Conservation (phyloP, 2,329 filamentous ascomycete species). For the Claviceps monticola region DNA sequence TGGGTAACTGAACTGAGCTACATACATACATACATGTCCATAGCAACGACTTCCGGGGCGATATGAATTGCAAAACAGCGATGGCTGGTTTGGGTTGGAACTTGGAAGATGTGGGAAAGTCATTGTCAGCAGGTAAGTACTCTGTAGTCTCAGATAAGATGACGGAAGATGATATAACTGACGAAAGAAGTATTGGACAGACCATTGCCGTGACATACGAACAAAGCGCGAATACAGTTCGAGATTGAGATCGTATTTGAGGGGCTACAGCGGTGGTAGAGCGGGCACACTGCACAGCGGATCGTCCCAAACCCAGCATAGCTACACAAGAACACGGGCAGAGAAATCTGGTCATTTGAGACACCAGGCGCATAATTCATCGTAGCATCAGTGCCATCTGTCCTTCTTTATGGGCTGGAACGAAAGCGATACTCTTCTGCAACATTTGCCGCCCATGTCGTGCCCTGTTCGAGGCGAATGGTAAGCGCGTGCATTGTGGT, state of each 20-base stretch:
- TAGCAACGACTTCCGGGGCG: too few relatives aligned
- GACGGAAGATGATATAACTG: background rate
- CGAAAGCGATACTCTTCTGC: background rate
- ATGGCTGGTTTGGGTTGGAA: too few relatives aligned
- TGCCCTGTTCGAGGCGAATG: background rate
- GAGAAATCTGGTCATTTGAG: background rate
- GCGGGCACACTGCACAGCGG: background rate
- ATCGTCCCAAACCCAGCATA: background rate
- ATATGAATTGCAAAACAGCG: too few relatives aligned
- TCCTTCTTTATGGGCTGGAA: background rate
- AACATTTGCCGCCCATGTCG: background rate
- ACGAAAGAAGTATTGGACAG: background rate
- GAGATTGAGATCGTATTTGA: background rate
- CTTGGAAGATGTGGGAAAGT: too few relatives aligned
- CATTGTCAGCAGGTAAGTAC: too few relatives aligned
- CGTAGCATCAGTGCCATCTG: background rate
- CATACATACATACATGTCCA: too few relatives aligned
- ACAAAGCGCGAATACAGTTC: slow-evolving; percentile 5
- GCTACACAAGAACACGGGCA: background rate
- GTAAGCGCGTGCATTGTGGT: background rate
- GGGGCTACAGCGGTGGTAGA: background rate
- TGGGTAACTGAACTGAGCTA: too few relatives aligned
- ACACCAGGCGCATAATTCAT: background rate
- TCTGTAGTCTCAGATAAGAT: background rate
- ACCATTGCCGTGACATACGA: slow-evolving; percentile 5